Percentiles rank a stretch among this genome's conserved stretches.
phyloP scores from a whole-genome alignment of 139 green algal species.

The Coelastrella sp. region DNA sequence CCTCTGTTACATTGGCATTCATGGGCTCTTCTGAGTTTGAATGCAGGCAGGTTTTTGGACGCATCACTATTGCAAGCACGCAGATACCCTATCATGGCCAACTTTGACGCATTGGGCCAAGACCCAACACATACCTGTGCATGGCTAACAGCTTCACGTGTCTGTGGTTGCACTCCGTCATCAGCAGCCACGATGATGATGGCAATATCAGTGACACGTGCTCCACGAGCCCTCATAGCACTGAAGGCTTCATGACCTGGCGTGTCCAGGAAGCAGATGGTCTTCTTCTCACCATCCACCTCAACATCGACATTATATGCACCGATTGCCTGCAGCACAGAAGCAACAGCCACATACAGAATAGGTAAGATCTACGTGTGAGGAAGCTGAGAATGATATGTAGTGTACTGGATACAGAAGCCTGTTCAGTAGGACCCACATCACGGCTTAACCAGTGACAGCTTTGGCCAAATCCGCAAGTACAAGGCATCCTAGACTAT shows the following conservation, averaged over 20 bases:
- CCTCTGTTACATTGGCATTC: too few relatives aligned
- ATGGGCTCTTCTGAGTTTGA: too few relatives aligned
- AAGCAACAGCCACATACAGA: not conserved
- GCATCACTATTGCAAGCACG: not conserved
- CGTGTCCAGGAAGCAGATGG: slow-evolving; percentile 98
- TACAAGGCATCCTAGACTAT: too few relatives aligned
- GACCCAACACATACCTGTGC: slow-evolving; percentile 80
- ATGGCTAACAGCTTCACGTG: slow-evolving; percentile 93
- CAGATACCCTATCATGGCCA: not conserved
- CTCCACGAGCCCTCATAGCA: slow-evolving; percentile 91
- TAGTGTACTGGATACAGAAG: too few relatives aligned
- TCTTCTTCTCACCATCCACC: slow-evolving; percentile 72
- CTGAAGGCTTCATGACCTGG: slow-evolving; percentile 97
- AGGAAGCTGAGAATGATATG: slow-evolving; percentile 48
- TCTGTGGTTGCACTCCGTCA: slow-evolving; percentile 97
- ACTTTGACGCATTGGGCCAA: not conserved
- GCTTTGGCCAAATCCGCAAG: too few relatives aligned
- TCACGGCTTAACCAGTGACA: too few relatives aligned
- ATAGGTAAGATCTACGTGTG: too few relatives aligned
- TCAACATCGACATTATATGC: slow-evolving; percentile 90
- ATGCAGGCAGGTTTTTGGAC: not conserved
- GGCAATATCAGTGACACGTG: slow-evolving; percentile 95
- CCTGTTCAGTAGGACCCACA: slow-evolving; percentile 70
- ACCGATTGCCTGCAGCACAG: slow-evolving; percentile 87
- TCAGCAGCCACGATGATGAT: slow-evolving; percentile 98